Conservation (phyloP, 2,329 filamentous ascomycete species). For the Cladobotryum mycophilum region DNA sequence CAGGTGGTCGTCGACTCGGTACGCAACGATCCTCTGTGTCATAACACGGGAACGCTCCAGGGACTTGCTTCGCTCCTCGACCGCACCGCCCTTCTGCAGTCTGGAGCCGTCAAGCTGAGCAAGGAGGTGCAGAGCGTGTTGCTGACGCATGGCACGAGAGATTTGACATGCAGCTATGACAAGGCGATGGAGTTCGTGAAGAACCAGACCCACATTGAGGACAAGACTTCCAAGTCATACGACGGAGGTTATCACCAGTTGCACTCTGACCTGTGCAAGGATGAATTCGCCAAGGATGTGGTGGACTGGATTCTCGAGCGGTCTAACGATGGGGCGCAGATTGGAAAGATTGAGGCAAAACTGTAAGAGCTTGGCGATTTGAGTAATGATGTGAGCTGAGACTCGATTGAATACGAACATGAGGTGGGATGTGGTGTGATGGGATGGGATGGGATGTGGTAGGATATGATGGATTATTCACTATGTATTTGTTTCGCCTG, state of each 20-base stretch:
- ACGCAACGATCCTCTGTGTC: slow-evolving; percentile 62
- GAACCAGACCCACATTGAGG: slow-evolving; percentile 47
- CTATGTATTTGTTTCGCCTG: no score
- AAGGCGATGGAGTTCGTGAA: slow-evolving; percentile 61
- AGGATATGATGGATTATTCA: no score
- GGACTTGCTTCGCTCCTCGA: slow-evolving; percentile 73
- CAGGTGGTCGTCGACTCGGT: slow-evolving; percentile 54
- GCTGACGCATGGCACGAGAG: slow-evolving; percentile 70
- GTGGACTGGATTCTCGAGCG: slow-evolving; percentile 58
- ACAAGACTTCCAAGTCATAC: slow-evolving; percentile 67
- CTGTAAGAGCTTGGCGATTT: slow-evolving; percentile 21
- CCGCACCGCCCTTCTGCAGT: slow-evolving; percentile 55
- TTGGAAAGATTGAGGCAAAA: slow-evolving; percentile 27
- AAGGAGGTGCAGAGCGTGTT: slow-evolving; percentile 57
- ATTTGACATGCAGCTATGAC: slow-evolving; percentile 61
- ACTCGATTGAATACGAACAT: no score
- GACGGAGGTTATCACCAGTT: slow-evolving; percentile 74
- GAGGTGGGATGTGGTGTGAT: no score
- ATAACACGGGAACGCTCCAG: slow-evolving; percentile 81
- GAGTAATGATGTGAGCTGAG: no score
- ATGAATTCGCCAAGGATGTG: slow-evolving; percentile 53
- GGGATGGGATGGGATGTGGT: no score
- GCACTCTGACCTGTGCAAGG: slow-evolving; percentile 52
- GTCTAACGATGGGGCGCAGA: slow-evolving; percentile 14
- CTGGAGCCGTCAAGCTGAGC: slow-evolving; percentile 47